Evolutionary conservation across 192 early-diverging fungal species (phyloP), one percentile per base, ranked within the genome.

Genomic region (Rhizophagus clarus): DNA sequence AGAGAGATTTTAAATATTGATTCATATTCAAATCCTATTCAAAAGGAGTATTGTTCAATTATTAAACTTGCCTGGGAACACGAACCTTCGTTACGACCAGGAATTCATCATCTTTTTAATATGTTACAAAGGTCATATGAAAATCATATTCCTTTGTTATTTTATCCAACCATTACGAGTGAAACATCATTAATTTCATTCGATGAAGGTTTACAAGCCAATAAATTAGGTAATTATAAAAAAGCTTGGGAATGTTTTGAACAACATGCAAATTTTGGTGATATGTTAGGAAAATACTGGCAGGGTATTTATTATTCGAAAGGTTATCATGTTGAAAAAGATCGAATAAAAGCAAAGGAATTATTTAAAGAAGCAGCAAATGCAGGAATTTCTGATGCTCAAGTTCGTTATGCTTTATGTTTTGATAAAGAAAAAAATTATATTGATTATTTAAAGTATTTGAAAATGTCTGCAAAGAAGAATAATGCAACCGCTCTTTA

Each of bases 171-270:
- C 34, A 37, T 37, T 5, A 37, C 5, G 34, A 37, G 5, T 37
- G 5, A 3, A 5, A 37, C 34, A 6, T 7, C 63, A 66, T 11
- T 31, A 66, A 66, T 28, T 26, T 28, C 63, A 29, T 66, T 66
- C 10, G 24, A 66, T 28, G 40, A 66, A 66, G 63, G 63, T 29
- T 3, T 66, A 5, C n/a, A 12, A 6, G 63, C 63, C 4, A 22
- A 66, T 29, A 66, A 28, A 66, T 26, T 5, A 29, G 4, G 31
- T 31, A 66, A 66, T 31, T 28, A 28, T 1, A 6, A 26, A 66
- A 66, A 66, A 31, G 63, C 63, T 31, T 66, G 63, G 63, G 12
- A 66, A 66, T 66, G 63, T 66, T 66, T 66, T 66, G 4, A 28
- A 7, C 7, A 66, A 31, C 63, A 31, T 66, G n/a, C 63, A 29